Evolutionary conservation across 2,329 filamentous ascomycete genomes (phyloP).

Genomic region (Fusarium sp.): DNA sequence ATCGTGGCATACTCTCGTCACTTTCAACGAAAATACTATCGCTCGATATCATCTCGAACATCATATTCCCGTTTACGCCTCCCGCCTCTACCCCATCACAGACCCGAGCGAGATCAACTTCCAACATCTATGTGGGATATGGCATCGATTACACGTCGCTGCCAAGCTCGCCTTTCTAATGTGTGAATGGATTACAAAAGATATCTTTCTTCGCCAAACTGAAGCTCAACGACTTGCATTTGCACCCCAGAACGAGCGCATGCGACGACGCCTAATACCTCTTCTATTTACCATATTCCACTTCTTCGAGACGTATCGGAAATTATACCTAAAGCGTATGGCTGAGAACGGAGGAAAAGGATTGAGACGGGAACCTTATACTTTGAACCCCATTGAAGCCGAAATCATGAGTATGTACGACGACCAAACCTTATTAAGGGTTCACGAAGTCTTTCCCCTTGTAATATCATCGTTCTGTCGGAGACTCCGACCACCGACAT

Average conservation of each 20-base stretch:
- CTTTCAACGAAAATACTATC: constrained; percentile 68
- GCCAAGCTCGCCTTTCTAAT: constrained; percentile 70
- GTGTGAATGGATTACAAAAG: constrained; percentile 72
- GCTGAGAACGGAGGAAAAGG: constrained; percentile 62
- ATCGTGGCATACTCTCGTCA: constrained; percentile 68
- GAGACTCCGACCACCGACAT: constrained; percentile 70
- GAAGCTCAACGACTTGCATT: constrained; percentile 66
- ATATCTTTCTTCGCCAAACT: constrained; percentile 69
- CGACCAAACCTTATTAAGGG: constrained; percentile 68
- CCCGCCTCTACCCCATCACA: constrained; percentile 66
- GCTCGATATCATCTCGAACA: constrained; percentile 69
- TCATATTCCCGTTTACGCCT: constrained; percentile 68
- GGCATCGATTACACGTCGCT: constrained; percentile 73
- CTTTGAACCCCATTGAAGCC: constrained; percentile 69
- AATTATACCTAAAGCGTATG: constrained; percentile 66
- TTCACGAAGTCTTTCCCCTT: constrained; percentile 72
- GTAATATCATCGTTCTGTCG: constrained; percentile 72
- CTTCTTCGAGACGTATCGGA: constrained; percentile 73
- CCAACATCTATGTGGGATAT: constrained; percentile 70
- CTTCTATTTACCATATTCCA: constrained; percentile 73
- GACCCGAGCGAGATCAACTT: constrained; percentile 61
- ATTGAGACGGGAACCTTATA: constrained; percentile 63
- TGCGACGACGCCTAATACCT: constrained; percentile 71
- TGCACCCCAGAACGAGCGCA: constrained; percentile 68
- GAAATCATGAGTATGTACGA: constrained; percentile 73